phyloP scores from a whole-genome alignment of 1,284 basidiomycete species.

The Anthracocystis walkeri region DNA sequence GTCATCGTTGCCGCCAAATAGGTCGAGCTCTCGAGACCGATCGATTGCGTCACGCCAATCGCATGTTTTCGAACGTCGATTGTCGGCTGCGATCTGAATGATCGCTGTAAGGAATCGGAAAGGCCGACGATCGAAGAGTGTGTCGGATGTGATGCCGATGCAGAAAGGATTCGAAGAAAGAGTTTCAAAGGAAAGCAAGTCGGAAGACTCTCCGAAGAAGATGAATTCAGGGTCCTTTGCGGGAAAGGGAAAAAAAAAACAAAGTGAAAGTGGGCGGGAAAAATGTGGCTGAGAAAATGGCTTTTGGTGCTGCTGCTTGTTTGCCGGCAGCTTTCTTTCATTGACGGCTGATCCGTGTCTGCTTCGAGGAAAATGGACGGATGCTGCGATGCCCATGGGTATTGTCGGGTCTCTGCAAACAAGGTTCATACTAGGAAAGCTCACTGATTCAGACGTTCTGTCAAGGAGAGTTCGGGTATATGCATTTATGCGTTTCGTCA shows the following conservation, averaged over 20 bases:
- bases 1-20: not conserved
- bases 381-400: too few species aligned
- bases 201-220: constrained; percentile 3
- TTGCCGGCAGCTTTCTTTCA: not conserved
- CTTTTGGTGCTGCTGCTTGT: not conserved
- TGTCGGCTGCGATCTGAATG: not conserved
- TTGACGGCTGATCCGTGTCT: too few species aligned
- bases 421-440: too few species aligned
- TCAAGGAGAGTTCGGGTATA: too few species aligned
- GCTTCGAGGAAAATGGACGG: too few species aligned
- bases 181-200: not conserved
- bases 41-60: not conserved
- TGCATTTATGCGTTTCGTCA: too few species aligned
- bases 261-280: not conserved
- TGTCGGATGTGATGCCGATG: not conserved
- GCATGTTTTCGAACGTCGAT: not conserved
- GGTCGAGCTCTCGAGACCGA: not conserved
- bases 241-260: not conserved
- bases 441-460: too few species aligned
- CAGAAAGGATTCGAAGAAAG: not conserved
- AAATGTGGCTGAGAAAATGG: not conserved
- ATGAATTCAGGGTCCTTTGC: not conserved
- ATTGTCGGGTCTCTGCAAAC: too few species aligned
- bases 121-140: not conserved
- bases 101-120: not conserved